Evolutionary conservation across 2,329 filamentous ascomycete genomes (phyloP).

Genomic region (Botrytis galanthina): DNA sequence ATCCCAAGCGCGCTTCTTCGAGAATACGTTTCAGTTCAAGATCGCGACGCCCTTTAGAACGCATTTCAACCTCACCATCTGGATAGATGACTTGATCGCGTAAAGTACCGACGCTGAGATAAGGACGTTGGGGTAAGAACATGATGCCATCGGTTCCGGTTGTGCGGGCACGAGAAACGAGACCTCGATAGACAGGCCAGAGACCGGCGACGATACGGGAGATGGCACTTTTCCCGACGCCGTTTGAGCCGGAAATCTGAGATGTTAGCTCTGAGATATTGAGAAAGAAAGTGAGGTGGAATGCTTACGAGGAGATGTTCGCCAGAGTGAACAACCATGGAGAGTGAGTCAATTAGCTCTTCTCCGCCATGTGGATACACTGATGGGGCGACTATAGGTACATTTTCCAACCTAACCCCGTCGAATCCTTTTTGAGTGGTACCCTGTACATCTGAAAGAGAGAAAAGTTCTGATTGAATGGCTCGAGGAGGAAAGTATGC

Average conservation of each 20-base stretch:
- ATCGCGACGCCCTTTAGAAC: constrained; percentile 73
- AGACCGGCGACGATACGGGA: constrained; percentile 83
- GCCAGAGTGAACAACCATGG: constrained; percentile 83
- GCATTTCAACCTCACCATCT: constrained; percentile 93
- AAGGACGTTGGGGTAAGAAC: constrained; percentile 94
- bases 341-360: constrained; percentile 83
- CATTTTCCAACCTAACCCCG: constrained; percentile 87
- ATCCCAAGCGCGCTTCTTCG: constrained; percentile 81
- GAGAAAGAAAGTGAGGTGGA: constrained; percentile 2
- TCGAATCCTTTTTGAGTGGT: constrained; percentile 95
- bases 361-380: constrained; percentile 90
- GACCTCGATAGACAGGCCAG: constrained; percentile 92
- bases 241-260: constrained; percentile 86
- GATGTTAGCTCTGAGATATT: constrained; percentile 16
- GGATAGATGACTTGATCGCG: constrained; percentile 98
- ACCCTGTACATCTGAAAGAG: constrained; percentile 85
- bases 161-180: constrained; percentile 81
- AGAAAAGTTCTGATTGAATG: constrained; percentile 75
- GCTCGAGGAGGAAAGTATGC: constrained; percentile 73
- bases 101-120: constrained; percentile 86
- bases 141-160: constrained; percentile 90
- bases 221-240: constrained; percentile 89
- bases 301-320: constrained; percentile 74
- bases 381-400: constrained; percentile 85
- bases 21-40: constrained; percentile 74